Evolutionary conservation across 257 asterid species (phyloP), one percentile per base, ranked within the genome.

Genomic region (Przewalskia tangutica): DNA sequence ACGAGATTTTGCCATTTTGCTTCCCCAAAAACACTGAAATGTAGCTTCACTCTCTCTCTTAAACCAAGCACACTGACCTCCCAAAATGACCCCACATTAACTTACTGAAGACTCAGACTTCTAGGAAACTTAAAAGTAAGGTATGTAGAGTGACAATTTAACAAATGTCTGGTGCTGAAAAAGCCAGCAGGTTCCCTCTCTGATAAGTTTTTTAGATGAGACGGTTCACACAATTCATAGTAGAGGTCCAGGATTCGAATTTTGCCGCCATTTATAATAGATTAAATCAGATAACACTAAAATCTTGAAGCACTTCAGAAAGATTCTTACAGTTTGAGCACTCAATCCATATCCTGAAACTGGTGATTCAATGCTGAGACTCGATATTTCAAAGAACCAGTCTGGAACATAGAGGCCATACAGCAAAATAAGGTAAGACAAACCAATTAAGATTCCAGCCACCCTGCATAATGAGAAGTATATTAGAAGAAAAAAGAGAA

Each of bases 351-450:
- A 81, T 79, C 81, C 86, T 81, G 87, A 85, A 10, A 77, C 77
- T 38, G 84, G 81, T 13, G 86, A 82, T 82, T 81, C 84, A 56
- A 40, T 63, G 88, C 83, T 79, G 87, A 83, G 83, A 78, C 86
- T 86, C 65, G 86, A 83, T 86, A 83, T 86, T 32, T 89, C 90
- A 85, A 92, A 93, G 85, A 84, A 81, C 98, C 98, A 95, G 87
- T 89, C 87, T 75, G 98, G 95, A 85, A 92, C 90, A 85, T 91
- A 93, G 44, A 95, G 91, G 81, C 88, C 90, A 87, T 95, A 92
- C 78, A 93, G 88, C 87, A 95, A 80, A 83, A 82, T 85, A 89
- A 91, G 83, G 89, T 92, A 95, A 12, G 84, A 13, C 64, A 89
- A 77, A 85, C 94, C 91, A 13, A 93, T 77, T 71, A 84, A 77